Evolutionary conservation across 2,329 filamentous ascomycete species (phyloP).

Genomic region (Neonectria magnoliae): DNA sequence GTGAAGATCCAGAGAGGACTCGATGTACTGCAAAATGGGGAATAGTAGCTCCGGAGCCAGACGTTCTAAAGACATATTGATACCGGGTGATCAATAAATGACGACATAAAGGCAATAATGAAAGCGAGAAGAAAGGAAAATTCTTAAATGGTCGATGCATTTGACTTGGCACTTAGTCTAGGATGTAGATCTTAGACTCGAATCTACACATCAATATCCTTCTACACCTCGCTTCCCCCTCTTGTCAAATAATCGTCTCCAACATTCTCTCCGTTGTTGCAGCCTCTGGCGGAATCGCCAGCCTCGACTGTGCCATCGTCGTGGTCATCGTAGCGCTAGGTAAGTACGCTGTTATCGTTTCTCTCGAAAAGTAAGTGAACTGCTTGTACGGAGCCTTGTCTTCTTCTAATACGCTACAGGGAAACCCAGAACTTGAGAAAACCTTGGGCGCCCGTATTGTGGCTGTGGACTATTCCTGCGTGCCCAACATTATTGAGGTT

Average conservation of each 20-base stretch:
- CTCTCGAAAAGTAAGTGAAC: conserved; percentile 49
- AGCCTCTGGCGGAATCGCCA: conserved; percentile 58
- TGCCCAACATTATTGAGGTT: conserved; percentile 31
- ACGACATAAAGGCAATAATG: too few species aligned
- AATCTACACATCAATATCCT: background rate
- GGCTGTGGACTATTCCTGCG: conserved; percentile 42
- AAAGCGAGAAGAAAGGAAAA: too few species aligned
- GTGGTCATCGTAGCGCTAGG: conserved; percentile 50
- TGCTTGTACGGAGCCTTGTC: background rate
- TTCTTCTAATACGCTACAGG: conserved; percentile 12
- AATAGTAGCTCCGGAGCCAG: background rate
- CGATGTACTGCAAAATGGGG: background rate
- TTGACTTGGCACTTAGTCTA: too few species aligned
- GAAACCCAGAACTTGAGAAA: conserved; percentile 29
- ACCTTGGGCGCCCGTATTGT: conserved; percentile 41
- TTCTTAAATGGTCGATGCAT: too few species aligned
- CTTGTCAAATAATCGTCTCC: background rate
- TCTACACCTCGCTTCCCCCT: background rate
- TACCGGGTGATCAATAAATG: too few species aligned
- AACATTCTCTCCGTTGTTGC: conserved; percentile 43
- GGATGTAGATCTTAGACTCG: too few species aligned
- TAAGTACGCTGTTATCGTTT: conserved; percentile 54
- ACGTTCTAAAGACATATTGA: too few species aligned
- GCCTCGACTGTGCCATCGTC: conserved; percentile 57
- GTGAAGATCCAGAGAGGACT: conserved; percentile 18